Conservation (phyloP, 805 yeast species). For the Ogataea salicorniae region DNA sequence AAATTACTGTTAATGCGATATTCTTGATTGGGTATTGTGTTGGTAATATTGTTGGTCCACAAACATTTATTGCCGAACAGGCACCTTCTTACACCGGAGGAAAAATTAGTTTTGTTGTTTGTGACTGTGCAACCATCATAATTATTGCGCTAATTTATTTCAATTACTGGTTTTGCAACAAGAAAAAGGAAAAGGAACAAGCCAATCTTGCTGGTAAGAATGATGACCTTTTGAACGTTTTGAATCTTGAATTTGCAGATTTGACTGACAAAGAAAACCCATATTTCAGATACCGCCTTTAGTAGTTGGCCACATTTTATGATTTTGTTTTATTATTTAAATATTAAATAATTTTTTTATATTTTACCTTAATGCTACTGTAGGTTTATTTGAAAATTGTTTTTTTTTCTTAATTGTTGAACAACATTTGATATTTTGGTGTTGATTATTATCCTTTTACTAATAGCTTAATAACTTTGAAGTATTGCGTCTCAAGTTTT, state of each 20-base stretch:
- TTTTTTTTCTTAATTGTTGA: no score
- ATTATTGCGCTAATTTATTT: constrained; percentile 18
- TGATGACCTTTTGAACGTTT: constrained; percentile 9
- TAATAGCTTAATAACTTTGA: no score
- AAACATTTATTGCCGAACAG: constrained; percentile 50
- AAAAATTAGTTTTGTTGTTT: constrained; percentile 45
- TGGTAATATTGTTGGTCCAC: constrained; percentile 68
- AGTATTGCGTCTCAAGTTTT: no score
- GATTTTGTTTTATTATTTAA: no score
- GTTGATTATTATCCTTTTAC: no score
- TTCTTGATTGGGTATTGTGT: constrained; percentile 57
- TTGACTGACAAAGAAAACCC: constrained; percentile 51
- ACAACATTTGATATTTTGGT: no score
- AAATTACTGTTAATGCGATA: constrained; percentile 47
- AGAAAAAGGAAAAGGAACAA: constrained; percentile 27
- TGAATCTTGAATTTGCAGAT: constrained; percentile 40
- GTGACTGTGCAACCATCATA: constrained; percentile 25
- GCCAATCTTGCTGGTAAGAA: constrained; percentile 16
- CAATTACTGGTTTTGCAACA: constrained; percentile 33
- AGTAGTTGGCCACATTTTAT: constrained; percentile 3
- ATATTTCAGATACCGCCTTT: constrained; percentile 40
- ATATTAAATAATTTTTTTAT: no score
- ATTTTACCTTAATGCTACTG: no score
- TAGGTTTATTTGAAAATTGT: no score
- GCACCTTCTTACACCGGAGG: constrained; percentile 57